Base-by-base conservation (phyloP, 257 asterid genomes). In the Plantago ovata region DNA sequence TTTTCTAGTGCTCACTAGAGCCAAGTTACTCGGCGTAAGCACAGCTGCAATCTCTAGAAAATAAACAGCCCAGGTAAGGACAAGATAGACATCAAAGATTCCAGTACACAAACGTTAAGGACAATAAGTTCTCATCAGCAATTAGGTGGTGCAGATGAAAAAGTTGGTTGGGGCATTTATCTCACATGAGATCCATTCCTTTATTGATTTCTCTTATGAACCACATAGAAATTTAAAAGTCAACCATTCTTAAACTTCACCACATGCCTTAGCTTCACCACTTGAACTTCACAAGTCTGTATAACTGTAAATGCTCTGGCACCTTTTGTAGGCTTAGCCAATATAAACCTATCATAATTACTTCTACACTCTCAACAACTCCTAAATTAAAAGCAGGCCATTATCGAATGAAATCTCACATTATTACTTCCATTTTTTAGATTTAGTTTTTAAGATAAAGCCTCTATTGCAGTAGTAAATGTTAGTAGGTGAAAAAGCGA, bases 271-370 rank as follows among this genome's bases (percentile, higher is more conserved):
- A 47, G 60, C 60, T 60, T 53, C 59, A 57, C 63, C 58, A 58
- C 38, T 72, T 59, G 56, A 43, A 7, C 16, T 20, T 19, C 55
- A 49, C 3, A 6, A 28, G 36, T 24, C 67, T 52, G 40, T 52
- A 60, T 50, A 63, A 66, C 70, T 20, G 78, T 73, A 69, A 84
- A 62, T 75, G 73, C 69, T n/a, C n/a, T 69, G 81, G 78, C 65
- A 73, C 72, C 64, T 48, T 55, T 10, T 62, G 36, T 23, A 58
- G 65, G 18, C 23, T 56, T 28, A 39, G 43, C 43, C 32, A 46
- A 20, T 60, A n/a, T n/a, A 56, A 13, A 36, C 63, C 21, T 60
- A 28, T 28, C 0, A 28, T 57, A 59, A 44, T 65, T 48, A 33
- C 12, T 2, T 55, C 59, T 41, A 52, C 56, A 45, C 54, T 53